phyloP scores from a whole-genome alignment of 805 yeast species.

The Metschnikowia cerradonensis region DNA sequence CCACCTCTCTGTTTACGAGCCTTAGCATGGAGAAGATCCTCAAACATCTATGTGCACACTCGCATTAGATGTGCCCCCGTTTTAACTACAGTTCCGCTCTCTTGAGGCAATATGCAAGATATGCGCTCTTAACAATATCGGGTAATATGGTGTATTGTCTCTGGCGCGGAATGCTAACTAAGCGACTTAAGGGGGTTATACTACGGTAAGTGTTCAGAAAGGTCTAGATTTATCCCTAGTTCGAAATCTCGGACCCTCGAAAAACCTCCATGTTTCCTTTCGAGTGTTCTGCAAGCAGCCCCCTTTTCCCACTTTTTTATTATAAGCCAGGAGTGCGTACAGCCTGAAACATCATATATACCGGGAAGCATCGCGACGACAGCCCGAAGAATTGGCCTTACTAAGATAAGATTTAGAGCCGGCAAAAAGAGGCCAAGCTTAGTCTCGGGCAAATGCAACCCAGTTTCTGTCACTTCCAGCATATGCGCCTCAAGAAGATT shows the following conservation, averaged over 20 bases:
- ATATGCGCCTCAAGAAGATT: background rate
- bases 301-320: too few relatives aligned
- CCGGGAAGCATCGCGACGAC: background rate
- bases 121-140: background rate
- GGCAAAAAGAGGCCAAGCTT: background rate
- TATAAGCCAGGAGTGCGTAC: background rate
- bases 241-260: too few relatives aligned
- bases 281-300: too few relatives aligned
- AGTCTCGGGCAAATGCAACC: background rate
- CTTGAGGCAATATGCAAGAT: background rate
- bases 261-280: too few relatives aligned
- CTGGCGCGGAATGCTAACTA: background rate
- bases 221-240: too few relatives aligned
- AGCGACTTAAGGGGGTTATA: background rate
- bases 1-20: background rate
- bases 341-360: background rate
- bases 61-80: background rate
- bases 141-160: background rate
- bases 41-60: background rate
- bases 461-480: background rate
- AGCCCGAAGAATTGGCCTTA: too few relatives aligned
- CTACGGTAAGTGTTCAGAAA: background rate
- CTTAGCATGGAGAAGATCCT: background rate
- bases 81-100: background rate
- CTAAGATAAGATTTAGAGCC: background rate